Evolutionary conservation across 352 stramenopile species (phyloP).

Genomic region (Globisporangium recalcitrans): DNA sequence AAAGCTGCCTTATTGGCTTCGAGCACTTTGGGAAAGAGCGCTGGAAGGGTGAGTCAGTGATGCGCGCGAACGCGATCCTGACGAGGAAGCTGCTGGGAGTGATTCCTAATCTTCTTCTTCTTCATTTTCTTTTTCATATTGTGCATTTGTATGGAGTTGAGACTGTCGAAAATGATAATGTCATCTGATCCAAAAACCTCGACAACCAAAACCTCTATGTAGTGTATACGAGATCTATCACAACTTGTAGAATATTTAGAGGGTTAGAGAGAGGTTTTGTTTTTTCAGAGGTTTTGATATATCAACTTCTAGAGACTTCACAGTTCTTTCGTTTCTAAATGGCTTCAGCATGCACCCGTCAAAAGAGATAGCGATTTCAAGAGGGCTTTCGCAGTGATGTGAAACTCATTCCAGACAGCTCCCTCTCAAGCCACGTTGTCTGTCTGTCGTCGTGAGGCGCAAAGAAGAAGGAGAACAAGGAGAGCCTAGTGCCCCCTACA

Average conservation of each 20-base stretch:
- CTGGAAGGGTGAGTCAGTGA: slow-evolving; percentile 18
- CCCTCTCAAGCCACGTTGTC: slow-evolving; percentile 7
- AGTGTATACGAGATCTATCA: no score
- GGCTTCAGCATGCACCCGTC: not conserved
- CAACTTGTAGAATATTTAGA: no score
- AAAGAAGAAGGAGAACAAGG: not conserved
- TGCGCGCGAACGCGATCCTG: slow-evolving; percentile 29
- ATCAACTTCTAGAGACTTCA: no score
- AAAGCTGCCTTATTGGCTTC: slow-evolving; percentile 10
- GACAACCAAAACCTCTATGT: no score
- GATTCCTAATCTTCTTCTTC: no score
- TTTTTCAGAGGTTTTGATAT: no score
- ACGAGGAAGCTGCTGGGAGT: slow-evolving; percentile 20
- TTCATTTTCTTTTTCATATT: slow-evolving; percentile 40
- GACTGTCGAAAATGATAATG: no score
- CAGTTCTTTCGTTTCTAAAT: not conserved
- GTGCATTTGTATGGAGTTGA: no score
- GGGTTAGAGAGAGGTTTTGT: no score
- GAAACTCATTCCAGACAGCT: not conserved
- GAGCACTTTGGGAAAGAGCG: slow-evolving; percentile 15
- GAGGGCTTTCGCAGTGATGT: not conserved
- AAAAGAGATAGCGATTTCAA: not conserved
- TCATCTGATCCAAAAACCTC: no score
- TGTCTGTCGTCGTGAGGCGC: slow-evolving; percentile 4
- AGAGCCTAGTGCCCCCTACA: not conserved